Evolutionary conservation across 225 moss, liverwort and hornwort species (phyloP).

Genomic region (Rhytidiadelphus loreus): DNA sequence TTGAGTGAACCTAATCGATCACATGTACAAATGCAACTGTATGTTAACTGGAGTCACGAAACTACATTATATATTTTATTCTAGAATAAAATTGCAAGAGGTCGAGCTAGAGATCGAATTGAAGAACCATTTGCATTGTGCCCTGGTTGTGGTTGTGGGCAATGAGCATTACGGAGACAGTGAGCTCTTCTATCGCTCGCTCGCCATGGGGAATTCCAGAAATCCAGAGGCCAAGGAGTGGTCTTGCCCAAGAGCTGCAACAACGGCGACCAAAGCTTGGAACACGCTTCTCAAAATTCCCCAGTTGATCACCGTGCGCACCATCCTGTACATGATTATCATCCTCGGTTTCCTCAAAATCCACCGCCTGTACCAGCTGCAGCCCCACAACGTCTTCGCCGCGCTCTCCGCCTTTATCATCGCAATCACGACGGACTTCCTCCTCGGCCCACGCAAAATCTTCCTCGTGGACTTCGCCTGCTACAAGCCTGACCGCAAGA

Average conservation of each 20-base stretch:
- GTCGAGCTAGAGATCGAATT: no score
- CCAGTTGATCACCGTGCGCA: conserved; percentile 55
- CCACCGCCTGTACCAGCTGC: conserved; percentile 11
- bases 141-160: not conserved
- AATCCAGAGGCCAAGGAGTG: not conserved
- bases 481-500: conserved; percentile 10
- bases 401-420: not conserved
- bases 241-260: not conserved
- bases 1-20: not conserved
- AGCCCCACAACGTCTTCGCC: conserved; percentile 13
- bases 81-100: not conserved
- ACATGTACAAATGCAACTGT: no score
- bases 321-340: conserved; percentile 22
- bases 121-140: no score
- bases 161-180: no score
- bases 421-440: conserved; percentile 6
- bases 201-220: not conserved
- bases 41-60: not conserved
- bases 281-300: conserved; percentile 36
- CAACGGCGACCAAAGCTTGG: conserved; percentile 14
- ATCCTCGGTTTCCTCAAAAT: not conserved
- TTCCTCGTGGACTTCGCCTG: conserved; percentile 40
- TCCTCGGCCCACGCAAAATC: conserved; percentile 20
- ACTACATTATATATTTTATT: no score
- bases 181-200: not conserved